These are phyloP conservation scores for Fonsecaea monophora DNA, from an alignment of 2,329 filamentous ascomycete genomes.

Conservation along the genomic window DNA sequence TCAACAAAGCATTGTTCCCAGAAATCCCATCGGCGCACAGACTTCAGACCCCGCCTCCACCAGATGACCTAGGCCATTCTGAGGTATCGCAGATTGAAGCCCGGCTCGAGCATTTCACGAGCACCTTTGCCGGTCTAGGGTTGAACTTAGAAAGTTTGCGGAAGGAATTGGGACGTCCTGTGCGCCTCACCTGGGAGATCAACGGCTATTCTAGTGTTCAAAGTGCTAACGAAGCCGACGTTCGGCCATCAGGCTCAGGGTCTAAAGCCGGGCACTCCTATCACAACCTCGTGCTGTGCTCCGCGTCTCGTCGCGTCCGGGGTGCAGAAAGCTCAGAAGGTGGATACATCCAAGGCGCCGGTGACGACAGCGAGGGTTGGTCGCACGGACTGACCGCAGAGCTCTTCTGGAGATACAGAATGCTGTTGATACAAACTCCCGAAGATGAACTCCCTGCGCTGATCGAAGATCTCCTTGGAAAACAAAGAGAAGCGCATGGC, in stretches of 20 bases:
- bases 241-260: not conserved
- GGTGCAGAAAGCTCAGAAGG: conserved; percentile 73
- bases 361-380: conserved; percentile 95
- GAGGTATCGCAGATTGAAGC: conserved; percentile 68
- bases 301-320: conserved; percentile 74
- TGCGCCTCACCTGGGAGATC: conserved; percentile 36
- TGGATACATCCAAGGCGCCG: conserved; percentile 91
- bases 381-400: conserved; percentile 76
- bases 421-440: conserved; percentile 64
- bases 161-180: conserved; percentile 25
- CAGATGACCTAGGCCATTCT: conserved; percentile 59
- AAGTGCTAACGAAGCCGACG: conserved; percentile 1
- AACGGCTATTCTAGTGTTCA: conserved; percentile 25
- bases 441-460: conserved; percentile 69
- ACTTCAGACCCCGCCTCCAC: conserved; percentile 67
- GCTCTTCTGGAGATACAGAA: conserved; percentile 77
- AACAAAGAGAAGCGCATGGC: conserved; percentile 37
- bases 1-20: conserved; percentile 81
- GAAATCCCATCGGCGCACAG: conserved; percentile 54
- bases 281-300: conserved; percentile 80
- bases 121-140: conserved; percentile 52
- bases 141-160: conserved; percentile 29
- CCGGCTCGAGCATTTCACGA: conserved; percentile 64
- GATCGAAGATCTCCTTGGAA: conserved; percentile 55
- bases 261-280: conserved; percentile 16